A percentile compares a stretch with the other conserved stretches of the same genome.
These are phyloP conservation scores for Arctostaphylos glauca DNA, from an alignment of 148 eudicot species.

Conservation along the genomic window DNA sequence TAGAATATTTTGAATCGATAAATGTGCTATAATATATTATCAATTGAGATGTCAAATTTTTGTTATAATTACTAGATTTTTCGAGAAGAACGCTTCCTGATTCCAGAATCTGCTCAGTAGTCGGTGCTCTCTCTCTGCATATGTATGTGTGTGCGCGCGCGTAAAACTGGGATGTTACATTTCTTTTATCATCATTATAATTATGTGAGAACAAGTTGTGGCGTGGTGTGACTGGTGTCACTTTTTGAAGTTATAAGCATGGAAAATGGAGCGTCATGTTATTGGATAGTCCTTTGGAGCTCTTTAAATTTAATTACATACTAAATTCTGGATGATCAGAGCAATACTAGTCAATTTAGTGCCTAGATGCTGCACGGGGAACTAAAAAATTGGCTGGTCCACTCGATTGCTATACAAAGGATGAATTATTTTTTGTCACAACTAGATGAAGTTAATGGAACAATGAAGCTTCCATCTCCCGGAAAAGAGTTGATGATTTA, in stretches of 20 bases:
- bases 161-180: neutral
- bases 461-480: slow-evolving; percentile 6
- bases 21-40: too few species aligned
- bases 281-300: neutral
- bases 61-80: too few species aligned
- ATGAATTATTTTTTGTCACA: neutral
- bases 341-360: neutral
- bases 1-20: too few species aligned
- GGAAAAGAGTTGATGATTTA: neutral
- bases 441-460: neutral
- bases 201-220: neutral
- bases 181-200: neutral
- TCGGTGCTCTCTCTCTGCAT: too few species aligned
- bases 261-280: neutral
- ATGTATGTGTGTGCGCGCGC: too few species aligned
- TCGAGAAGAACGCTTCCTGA: too few species aligned
- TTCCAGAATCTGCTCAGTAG: too few species aligned
- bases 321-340: neutral
- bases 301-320: neutral
- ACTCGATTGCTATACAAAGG: neutral
- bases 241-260: neutral
- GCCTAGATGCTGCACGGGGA: neutral
- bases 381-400: neutral
- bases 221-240: neutral
- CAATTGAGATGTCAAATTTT: too few species aligned